Evolutionary conservation across 2,329 filamentous ascomycete species (phyloP).

Genomic region (Fusarium sp.): DNA sequence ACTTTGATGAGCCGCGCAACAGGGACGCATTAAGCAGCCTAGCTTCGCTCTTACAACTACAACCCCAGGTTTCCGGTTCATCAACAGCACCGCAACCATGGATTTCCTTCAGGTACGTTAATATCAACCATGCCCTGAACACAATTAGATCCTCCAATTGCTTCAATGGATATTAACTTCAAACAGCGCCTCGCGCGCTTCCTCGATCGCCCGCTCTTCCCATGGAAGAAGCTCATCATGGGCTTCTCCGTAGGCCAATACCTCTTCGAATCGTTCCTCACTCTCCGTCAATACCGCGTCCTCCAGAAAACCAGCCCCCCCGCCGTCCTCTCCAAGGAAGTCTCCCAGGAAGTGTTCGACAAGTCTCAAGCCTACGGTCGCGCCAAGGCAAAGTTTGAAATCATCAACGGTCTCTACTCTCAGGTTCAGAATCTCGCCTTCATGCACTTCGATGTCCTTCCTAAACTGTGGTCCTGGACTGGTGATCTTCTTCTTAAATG

Average conservation of each 20-base stretch:
- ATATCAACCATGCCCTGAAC: not conserved
- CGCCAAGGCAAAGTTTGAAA: constrained; percentile 90
- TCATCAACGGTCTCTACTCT: constrained; percentile 82
- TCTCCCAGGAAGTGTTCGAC: constrained; percentile 90
- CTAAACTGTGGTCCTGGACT: constrained; percentile 87
- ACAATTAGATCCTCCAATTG: not conserved
- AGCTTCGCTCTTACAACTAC: constrained; percentile 37
- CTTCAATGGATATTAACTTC: constrained; percentile 23
- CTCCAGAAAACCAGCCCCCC: constrained; percentile 83
- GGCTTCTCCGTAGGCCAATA: constrained; percentile 95
- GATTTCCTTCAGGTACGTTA: constrained; percentile 57
- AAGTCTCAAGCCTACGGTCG: constrained; percentile 97
- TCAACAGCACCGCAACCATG: constrained; percentile 49
- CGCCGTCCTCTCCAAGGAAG: constrained; percentile 87
- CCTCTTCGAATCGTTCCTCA: constrained; percentile 88
- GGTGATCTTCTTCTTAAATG: constrained; percentile 78
- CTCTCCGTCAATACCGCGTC: constrained; percentile 88
- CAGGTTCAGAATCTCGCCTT: constrained; percentile 90
- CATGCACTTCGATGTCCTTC: constrained; percentile 90
- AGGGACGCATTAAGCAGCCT: constrained; percentile 3
- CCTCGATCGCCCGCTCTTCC: constrained; percentile 91
- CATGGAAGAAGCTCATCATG: constrained; percentile 96
- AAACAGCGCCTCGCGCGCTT: constrained; percentile 77
- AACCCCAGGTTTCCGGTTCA: constrained; percentile 33
- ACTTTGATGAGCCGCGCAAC: constrained; percentile 24